phyloP scores from a whole-genome alignment of 169 alveolate genomes.

The Plasmodium billcollinsi region DNA sequence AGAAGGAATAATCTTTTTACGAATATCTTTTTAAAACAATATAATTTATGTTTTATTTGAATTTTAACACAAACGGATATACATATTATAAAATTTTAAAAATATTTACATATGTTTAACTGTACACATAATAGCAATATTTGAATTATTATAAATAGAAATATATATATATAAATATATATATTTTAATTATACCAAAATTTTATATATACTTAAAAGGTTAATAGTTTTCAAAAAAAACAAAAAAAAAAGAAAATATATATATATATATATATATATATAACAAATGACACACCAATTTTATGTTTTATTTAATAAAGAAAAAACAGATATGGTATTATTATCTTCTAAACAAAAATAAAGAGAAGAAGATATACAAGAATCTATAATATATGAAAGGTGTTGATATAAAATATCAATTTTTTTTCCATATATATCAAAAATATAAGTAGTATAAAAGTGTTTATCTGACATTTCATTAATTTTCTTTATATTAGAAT shows the following conservation, averaged over 20 bases:
- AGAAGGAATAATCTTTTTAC: no score
- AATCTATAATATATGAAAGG: slow-evolving; percentile 58
- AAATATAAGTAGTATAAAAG: slow-evolving; percentile 59
- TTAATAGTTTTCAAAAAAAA: not conserved
- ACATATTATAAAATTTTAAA: no score
- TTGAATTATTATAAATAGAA: no score
- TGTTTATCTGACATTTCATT: slow-evolving; percentile 66
- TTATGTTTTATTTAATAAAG: not conserved
- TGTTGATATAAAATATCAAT: slow-evolving; percentile 49
- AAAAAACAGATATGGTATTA: slow-evolving; percentile 56
- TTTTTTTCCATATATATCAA: slow-evolving; percentile 34
- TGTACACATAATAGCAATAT: no score
- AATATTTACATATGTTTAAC: no score
- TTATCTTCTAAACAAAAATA: slow-evolving; percentile 67
- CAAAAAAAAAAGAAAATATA: not conserved
- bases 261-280: not conserved
- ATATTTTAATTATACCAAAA: no score
- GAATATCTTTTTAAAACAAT: no score
- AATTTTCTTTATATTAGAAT: slow-evolving; percentile 60
- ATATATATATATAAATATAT: no score
- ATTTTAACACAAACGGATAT: no score
- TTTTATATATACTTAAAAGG: not conserved
- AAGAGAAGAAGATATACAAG: slow-evolving; percentile 51
- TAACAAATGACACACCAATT: not conserved
- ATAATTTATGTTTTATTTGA: no score